Conservation (phyloP, 2,329 filamentous ascomycete species). For the Pezicula rhizophila region DNA sequence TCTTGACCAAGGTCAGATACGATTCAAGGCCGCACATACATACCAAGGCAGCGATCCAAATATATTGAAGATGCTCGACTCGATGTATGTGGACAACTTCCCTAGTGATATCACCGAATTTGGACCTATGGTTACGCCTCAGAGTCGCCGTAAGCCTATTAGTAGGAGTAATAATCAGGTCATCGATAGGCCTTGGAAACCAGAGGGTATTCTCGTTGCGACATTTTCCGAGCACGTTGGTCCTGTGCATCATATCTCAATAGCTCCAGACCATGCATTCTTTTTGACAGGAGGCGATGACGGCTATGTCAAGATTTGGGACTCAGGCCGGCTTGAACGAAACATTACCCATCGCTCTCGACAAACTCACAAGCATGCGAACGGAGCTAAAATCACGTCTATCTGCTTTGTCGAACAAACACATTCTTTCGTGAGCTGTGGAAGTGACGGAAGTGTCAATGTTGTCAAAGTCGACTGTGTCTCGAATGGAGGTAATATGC, state of each 20-base stretch:
- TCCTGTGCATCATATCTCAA: conserved; percentile 72
- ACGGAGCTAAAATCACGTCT: conserved; percentile 68
- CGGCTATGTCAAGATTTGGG: conserved; percentile 88
- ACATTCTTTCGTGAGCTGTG: conserved; percentile 87
- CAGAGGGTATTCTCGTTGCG: conserved; percentile 76
- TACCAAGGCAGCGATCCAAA: conserved; percentile 75
- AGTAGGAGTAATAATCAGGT: conserved; percentile 28
- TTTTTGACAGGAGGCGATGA: conserved; percentile 94
- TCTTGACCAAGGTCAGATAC: conserved; percentile 32
- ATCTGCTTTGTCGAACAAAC: conserved; percentile 91
- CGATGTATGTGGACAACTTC: conserved; percentile 73
- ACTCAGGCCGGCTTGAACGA: conserved; percentile 80
- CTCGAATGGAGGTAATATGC: conserved; percentile 50
- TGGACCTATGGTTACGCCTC: conserved; percentile 72
- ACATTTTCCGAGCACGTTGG: conserved; percentile 84
- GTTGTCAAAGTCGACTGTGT: conserved; percentile 67
- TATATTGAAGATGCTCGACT: conserved; percentile 68
- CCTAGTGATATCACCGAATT: conserved; percentile 63
- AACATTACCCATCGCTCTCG: conserved; percentile 85
- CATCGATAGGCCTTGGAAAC: conserved; percentile 66
- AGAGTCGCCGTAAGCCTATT: conserved; percentile 47
- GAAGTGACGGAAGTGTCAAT: conserved; percentile 82
- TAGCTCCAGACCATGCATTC: conserved; percentile 86
- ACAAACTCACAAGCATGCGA: conserved; percentile 73
- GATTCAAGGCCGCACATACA: conserved; percentile 64